phyloP scores from a whole-genome alignment of 495 filamentous ascomycete genomes.

The Penicillium parvum region DNA sequence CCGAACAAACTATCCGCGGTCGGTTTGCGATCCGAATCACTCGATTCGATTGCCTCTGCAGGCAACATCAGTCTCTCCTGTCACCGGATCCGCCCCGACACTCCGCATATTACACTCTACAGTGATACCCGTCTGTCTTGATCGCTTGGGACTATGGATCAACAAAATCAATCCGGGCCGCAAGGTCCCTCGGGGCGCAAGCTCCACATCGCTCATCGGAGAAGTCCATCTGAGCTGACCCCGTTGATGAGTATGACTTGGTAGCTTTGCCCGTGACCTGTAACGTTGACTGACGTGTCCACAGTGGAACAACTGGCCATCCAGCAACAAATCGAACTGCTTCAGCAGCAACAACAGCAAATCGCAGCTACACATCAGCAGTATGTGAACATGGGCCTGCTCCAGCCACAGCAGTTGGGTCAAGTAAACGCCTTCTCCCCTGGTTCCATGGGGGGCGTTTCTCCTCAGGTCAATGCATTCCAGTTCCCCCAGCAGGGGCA shows the following conservation, averaged over 20 bases:
- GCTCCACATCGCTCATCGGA: slow-evolving; percentile 94
- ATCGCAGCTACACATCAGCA: slow-evolving; percentile 94
- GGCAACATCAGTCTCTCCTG: slow-evolving; percentile 23
- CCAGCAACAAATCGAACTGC: slow-evolving; percentile 95
- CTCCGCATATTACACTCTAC: slow-evolving; percentile 21
- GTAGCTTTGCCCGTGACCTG: background rate
- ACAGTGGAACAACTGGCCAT: slow-evolving; percentile 97
- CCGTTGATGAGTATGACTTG: slow-evolving; percentile 92
- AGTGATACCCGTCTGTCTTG: slow-evolving; percentile 15
- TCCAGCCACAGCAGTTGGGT: slow-evolving; percentile 76
- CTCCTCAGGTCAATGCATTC: slow-evolving; percentile 76
- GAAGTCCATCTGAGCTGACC: slow-evolving; percentile 96
- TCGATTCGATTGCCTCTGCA: slow-evolving; percentile 23
- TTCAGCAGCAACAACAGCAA: slow-evolving; percentile 98
- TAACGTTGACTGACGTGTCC: slow-evolving; percentile 7
- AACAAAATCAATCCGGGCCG: slow-evolving; percentile 70
- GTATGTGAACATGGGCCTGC: slow-evolving; percentile 94
- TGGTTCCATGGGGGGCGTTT: slow-evolving; percentile 64
- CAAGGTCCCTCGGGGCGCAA: slow-evolving; percentile 82
- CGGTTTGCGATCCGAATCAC: slow-evolving; percentile 24
- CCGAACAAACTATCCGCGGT: slow-evolving; percentile 22
- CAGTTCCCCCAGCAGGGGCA: slow-evolving; percentile 85
- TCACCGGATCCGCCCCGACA: slow-evolving; percentile 13
- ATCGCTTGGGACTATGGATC: slow-evolving; percentile 68
- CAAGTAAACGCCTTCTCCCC: slow-evolving; percentile 65